These are phyloP conservation scores for Rhexocercosporidium sp. DNA, from an alignment of 2,329 filamentous ascomycete genomes.

Conservation along the genomic window DNA sequence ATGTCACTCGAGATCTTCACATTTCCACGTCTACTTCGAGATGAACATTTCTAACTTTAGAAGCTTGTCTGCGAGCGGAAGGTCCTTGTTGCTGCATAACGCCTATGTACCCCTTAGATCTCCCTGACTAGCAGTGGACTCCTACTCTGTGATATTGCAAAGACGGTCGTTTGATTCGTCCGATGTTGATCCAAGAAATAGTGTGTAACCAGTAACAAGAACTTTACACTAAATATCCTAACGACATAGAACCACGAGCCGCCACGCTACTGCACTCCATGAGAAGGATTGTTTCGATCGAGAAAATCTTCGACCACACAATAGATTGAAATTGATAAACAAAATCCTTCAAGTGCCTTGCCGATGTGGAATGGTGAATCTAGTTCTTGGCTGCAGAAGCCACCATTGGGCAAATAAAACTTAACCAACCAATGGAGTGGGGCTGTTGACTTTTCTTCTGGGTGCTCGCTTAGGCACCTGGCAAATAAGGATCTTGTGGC, in stretches of 20 bases:
- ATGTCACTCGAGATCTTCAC: not conserved
- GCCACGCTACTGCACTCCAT: slow-evolving; percentile 1
- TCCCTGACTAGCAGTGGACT: not conserved
- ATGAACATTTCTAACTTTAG: not conserved
- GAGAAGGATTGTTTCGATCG: not conserved
- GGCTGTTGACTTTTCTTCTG: not conserved
- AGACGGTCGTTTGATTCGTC: not conserved
- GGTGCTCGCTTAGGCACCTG: not conserved
- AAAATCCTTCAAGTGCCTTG: not conserved
- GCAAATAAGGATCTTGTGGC: not conserved
- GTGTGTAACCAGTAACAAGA: not conserved
- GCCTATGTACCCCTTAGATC: not conserved
- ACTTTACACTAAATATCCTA: not conserved
- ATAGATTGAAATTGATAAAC: not conserved
- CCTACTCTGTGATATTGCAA: not conserved
- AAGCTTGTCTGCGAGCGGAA: not conserved
- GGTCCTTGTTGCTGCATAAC: not conserved
- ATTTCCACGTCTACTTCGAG: not conserved
- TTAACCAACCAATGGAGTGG: not conserved
- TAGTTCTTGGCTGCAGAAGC: slow-evolving; percentile 1
- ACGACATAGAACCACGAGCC: not conserved
- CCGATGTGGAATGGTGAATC: not conserved
- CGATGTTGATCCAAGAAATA: not conserved
- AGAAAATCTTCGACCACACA: not conserved
- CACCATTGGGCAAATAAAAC: not conserved